Conservation (phyloP, 2,329 filamentous ascomycete genomes). For the Colletotrichum musae region DNA sequence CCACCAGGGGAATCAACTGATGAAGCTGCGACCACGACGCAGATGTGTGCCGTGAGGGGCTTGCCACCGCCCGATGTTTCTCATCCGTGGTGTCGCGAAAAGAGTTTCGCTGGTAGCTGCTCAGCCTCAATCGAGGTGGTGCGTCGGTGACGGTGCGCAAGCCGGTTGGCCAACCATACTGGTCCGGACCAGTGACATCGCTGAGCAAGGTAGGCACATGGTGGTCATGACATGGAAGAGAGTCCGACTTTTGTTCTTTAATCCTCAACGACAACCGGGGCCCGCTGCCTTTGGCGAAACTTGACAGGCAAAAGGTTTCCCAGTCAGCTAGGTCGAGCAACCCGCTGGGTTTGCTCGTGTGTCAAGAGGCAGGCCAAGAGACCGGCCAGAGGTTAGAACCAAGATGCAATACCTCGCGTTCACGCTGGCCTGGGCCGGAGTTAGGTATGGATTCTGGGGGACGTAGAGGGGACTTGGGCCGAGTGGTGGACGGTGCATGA, state of each 20-base stretch:
- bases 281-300: constrained; percentile 34
- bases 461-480: neutral
- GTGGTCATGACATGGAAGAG: too few relatives aligned
- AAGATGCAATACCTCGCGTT: constrained; percentile 12
- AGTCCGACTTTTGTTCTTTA: too few relatives aligned
- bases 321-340: neutral
- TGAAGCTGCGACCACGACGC: neutral
- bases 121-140: constrained; percentile 33
- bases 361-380: constrained; percentile 19
- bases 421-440: constrained; percentile 17
- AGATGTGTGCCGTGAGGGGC: constrained; percentile 6
- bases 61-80: constrained; percentile 33
- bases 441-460: neutral
- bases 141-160: constrained; percentile 13
- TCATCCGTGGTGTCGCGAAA: constrained; percentile 17
- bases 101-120: constrained; percentile 36
- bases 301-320: constrained; percentile 28
- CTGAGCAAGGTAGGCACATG: neutral
- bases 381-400: neutral
- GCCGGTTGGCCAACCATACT: neutral
- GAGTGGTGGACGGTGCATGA: constrained; percentile 32
- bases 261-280: constrained; percentile 11
- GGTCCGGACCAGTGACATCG: neutral
- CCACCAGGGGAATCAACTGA: neutral
- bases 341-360: constrained; percentile 1